Evolutionary conservation across 1,284 basidiomycete genomes (phyloP), one percentile per base, ranked within the genome.

Genomic region (Naganishia sp.): DNA sequence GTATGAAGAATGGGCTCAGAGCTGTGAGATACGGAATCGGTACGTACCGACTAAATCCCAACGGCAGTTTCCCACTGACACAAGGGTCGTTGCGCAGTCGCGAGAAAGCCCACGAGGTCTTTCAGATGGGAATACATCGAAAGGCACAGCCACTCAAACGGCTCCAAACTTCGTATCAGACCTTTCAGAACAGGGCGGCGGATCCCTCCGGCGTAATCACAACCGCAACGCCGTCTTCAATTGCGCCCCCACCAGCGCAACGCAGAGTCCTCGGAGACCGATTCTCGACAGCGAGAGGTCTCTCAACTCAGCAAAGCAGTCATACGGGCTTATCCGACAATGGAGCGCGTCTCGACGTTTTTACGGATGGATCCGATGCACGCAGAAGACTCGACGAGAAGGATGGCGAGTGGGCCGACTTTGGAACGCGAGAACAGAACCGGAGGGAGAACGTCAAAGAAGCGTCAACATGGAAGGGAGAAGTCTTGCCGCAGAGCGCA

Each of bases 1-100:
- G 60, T 96, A 94, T 75, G 91, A 93, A 74, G 91, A 94, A 72
- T 94, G 90, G 77, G 90, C 92, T 0, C 80, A 84, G 46, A 82
- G 88, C 1, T 81, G 90, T 64, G 93, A 96, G 77, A 82, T 82
- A 46, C 83, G 85, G 56, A 85, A 87, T 69, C 84, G 86, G 90
- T 93, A 78, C 77, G 89, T 83, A 50, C 18, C n/a, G 15, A 6
- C 28, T 16, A 13, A 44, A 21, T 33, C 15, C 55, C 23, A 21
- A 16, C 25, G 3, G 11, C 16, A 28, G 2, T 4, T 18, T 65
- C 18, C 11, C 3, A 10, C 18, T 46, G 42, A 64, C 31, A 7
- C 36, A 39, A 15, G 7, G 42, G 10, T 6, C 9, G 25, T n/a
- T 49, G 39, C 48, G 54, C 74, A 92, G 90, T 72, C 83, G 82